Evolutionary conservation across 352 stramenopile genomes (phyloP).

Genomic region (Phytophthora hibernalis): DNA sequence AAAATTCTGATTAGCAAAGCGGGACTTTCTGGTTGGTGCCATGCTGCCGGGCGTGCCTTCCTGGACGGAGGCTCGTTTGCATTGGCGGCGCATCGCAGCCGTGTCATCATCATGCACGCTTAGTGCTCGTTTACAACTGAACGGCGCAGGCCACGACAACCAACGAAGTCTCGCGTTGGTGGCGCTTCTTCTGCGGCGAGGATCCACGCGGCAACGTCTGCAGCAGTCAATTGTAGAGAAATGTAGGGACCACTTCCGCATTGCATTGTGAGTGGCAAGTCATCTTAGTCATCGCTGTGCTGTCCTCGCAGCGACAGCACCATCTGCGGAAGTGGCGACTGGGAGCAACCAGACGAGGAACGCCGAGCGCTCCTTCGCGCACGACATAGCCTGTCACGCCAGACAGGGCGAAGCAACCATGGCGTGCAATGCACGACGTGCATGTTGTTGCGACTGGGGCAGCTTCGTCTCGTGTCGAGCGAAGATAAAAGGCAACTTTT

Average conservation of each 20-base stretch:
- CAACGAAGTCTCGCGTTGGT: constrained; percentile 12
- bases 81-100: not conserved
- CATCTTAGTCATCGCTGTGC: not conserved
- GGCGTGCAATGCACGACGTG: no score
- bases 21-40: constrained; percentile 20
- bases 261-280: not conserved
- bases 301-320: not conserved
- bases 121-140: constrained; percentile 19
- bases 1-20: constrained; percentile 25
- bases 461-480: not conserved
- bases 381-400: constrained; percentile 18
- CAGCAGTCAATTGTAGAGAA: no score
- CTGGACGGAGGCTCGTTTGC: constrained; percentile 25
- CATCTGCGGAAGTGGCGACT: constrained; percentile 23
- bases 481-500: not conserved
- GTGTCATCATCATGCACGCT: constrained; percentile 9
- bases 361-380: constrained; percentile 1
- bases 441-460: no score
- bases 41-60: constrained; percentile 4
- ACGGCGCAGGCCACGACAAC: constrained; percentile 15
- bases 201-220: constrained; percentile 8
- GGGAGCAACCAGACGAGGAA: constrained; percentile 28
- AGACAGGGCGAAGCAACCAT: constrained; percentile 2
- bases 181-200: constrained; percentile 31
- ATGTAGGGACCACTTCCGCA: constrained; percentile 10